Base-by-base conservation (phyloP, 192 early-diverging fungal species). In the Podila clonocystis region DNA sequence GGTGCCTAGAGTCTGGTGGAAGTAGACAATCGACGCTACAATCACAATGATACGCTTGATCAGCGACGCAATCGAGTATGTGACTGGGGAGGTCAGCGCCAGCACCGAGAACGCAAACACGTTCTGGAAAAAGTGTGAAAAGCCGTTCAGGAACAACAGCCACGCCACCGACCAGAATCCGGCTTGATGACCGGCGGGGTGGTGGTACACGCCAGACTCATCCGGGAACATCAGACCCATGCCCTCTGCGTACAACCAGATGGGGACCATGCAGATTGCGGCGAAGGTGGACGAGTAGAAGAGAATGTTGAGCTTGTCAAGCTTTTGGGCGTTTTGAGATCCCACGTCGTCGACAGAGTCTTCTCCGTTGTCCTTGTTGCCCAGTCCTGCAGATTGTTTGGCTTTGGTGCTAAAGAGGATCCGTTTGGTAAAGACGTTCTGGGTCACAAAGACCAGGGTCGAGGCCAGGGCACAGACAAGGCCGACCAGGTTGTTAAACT, bases 21-120 rank as follows among this genome's bases (percentile, higher is more conserved):
- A 95, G 85, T 93, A 97, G 13, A 95, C 62, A 57, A 97, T 95
- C 59, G 88, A 87, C 31, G 93, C 91, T 28, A 91, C 88, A 83
- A 97, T 96, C 30, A 97, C 95, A 74, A 95, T 89, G 59, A 97
- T 95, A n/a, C 96, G 90, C 82, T 97, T 97, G 63, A 95, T 83
- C 65, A 97, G 86, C 4, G 91, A 93, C 9, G 93, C 91, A 59
- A 97, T 94, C 19, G 91, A 93, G 82, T 96, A 97, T 1, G 95
- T 96, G 36, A 97, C 94, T 3, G 95, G 94, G 2, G 90, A 91
- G 6, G 95, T 94, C 50, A 92, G 74, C 2, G 89, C 84, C 26
- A 97, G 84, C 19, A 95, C 87, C 26, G 87, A 91, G 82, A 97
- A 95, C 5, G 95, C 94, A 63, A 97, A 88, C 57, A 91, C 84